Evolutionary conservation across 257 asterid species (phyloP).

Genomic region (Capsicum chinense): DNA sequence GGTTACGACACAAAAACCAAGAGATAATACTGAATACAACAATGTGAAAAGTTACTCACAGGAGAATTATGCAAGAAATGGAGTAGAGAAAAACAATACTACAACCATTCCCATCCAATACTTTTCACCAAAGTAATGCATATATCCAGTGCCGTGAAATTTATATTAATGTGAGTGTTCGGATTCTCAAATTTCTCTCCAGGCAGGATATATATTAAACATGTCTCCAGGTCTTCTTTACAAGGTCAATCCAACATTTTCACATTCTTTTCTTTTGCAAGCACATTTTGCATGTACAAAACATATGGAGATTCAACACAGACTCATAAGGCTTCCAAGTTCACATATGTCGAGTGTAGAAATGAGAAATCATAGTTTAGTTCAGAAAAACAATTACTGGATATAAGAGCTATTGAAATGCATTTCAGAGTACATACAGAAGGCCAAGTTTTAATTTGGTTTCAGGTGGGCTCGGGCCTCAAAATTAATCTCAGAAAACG

Average conservation of each 20-base stretch:
- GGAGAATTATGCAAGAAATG: background rate
- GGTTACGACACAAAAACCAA: background rate
- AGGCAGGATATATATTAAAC: background rate
- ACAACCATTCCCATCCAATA: slow-evolving; percentile 17
- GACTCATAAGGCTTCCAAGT: background rate
- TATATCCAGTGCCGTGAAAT: background rate
- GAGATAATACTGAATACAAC: background rate
- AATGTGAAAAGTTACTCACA: background rate
- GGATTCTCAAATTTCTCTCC: background rate
- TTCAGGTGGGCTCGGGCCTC: no score
- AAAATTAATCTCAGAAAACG: no score
- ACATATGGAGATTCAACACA: background rate
- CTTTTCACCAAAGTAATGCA: background rate
- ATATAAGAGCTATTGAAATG: background rate
- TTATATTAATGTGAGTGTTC: background rate
- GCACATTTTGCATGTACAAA: background rate
- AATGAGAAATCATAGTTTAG: slow-evolving; percentile 7
- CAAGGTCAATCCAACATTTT: background rate
- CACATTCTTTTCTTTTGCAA: background rate
- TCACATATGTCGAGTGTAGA: background rate
- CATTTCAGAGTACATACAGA: background rate
- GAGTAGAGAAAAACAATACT: background rate
- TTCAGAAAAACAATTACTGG: background rate
- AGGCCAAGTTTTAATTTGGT: background rate
- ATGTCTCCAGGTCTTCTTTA: background rate